Percentiles rank a stretch among this genome's conserved stretches.
Conservation (phyloP, 495 filamentous ascomycete species). For the Hypoxylon rickii region DNA sequence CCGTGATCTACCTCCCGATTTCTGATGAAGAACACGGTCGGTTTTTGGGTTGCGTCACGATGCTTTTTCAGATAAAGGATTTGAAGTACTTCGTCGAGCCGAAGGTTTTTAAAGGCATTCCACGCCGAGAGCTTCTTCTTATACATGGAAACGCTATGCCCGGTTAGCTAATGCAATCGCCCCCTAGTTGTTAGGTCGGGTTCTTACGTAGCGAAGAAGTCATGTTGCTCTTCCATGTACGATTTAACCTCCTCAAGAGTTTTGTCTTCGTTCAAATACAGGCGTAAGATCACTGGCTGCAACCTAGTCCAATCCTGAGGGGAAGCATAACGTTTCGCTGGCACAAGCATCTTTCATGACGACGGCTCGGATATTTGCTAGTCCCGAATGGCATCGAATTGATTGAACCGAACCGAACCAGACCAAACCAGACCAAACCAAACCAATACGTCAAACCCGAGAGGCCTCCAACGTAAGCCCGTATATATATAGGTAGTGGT, state of each 20-base stretch:
- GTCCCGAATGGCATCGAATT: constrained; percentile 16
- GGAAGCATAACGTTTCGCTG: constrained; percentile 30
- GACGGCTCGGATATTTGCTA: constrained; percentile 15
- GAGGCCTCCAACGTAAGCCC: constrained; percentile 27
- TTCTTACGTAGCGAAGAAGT: constrained; percentile 40
- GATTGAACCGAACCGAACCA: no score
- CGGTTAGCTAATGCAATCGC: constrained; percentile 17
- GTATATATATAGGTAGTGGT: no score
- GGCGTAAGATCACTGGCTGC: constrained; percentile 31
- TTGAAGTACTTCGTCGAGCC: constrained; percentile 39
- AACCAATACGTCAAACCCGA: constrained; percentile 2
- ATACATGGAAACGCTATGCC: constrained; percentile 37
- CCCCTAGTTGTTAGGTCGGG: not conserved
- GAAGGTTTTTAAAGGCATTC: constrained; percentile 41
- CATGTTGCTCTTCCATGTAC: constrained; percentile 39
- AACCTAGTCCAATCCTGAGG: constrained; percentile 37
- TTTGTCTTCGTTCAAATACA: constrained; percentile 40
- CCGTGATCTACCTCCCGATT: constrained; percentile 34
- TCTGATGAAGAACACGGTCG: constrained; percentile 36
- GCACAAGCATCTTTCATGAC: constrained; percentile 26
- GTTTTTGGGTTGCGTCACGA: constrained; percentile 33
- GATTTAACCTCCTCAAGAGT: constrained; percentile 39
- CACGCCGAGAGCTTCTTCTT: constrained; percentile 39
- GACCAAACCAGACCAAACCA: no score
- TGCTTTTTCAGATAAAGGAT: constrained; percentile 38